Evolutionary conservation across 2,329 filamentous ascomycete species (phyloP), one percentile per base, ranked within the genome.

Genomic region (Clonostachys solani): DNA sequence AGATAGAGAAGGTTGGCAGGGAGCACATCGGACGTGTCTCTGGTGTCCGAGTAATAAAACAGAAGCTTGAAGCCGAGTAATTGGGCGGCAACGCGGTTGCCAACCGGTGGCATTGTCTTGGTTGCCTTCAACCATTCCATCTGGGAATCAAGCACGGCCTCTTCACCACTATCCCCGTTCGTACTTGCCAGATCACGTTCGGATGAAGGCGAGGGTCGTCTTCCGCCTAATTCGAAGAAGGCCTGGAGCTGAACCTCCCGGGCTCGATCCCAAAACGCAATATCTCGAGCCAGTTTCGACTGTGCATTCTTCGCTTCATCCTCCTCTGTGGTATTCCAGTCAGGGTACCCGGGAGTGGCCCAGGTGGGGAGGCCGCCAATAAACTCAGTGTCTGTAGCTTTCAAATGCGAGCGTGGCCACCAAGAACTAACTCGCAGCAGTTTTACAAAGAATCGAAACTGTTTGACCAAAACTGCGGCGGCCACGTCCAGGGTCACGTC

Each of bases 401-500:
- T 64, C 13, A 62, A 52, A 19, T 65, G 75, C 44, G 81, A 82
- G 44, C 84, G 83, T 2, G 94, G 94, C 94, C 94, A 99, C 94
- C 94, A 99, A 19, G 92, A 95, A 69, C 92, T 97, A 49, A 85
- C 84, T 49, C 92, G 81, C 19, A 99, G 74, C 43, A 97, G 84
- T 63, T 95, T 96, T 62, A 97, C 86, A 59, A 96, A 97, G 69
- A 97, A 99, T 33, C 87, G 84, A 62, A 86, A 91, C 55, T 96
- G 90, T 61, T 95, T 95, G 58, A 99, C 89, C 45, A 99, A 80
- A 1, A 95, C 86, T 12, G 92, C 90, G 2, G 94, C 94, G 60
- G 95, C 96, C 33, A 97, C 91, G 61, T 99, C 94, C 16, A 99
- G 77, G 0, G 91, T 95, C 18, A 97, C 90, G 63, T 99, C 94